Percentiles rank a stretch among this genome's conserved stretches.
Conservation (phyloP, 2,329 filamentous ascomycete species). For the Trichoderma afroharzianum region DNA sequence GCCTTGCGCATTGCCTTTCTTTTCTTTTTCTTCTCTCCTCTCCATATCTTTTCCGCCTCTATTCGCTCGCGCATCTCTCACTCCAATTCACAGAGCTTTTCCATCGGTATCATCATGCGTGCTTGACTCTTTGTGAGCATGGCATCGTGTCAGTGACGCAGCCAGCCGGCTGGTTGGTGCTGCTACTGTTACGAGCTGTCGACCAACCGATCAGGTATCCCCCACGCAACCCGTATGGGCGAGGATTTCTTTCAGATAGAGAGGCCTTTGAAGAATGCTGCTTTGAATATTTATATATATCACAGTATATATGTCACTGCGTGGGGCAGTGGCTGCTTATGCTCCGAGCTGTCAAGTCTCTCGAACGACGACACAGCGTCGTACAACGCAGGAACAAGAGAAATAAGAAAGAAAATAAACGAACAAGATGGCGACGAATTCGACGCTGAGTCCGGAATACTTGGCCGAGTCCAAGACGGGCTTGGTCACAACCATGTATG, state of each 20-base stretch:
- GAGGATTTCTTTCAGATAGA: background rate
- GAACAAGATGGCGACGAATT: background rate
- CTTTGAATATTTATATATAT: background rate
- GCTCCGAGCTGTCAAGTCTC: background rate
- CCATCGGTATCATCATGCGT: background rate
- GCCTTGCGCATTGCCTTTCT: background rate
- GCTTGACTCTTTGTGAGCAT: background rate
- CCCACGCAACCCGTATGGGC: background rate
- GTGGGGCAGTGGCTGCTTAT: background rate
- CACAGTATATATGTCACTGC: background rate
- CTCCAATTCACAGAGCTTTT: too few relatives aligned
- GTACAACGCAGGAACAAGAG: background rate
- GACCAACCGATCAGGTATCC: background rate
- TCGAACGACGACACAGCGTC: background rate
- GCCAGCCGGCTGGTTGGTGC: background rate
- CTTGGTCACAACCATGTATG: constrained; percentile 14
- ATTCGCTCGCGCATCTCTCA: background rate
- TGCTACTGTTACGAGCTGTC: background rate
- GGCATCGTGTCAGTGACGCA: background rate
- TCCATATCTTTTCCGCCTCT: background rate
- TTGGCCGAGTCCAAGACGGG: constrained; percentile 17
- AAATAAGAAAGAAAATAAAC: background rate
- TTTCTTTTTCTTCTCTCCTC: background rate
- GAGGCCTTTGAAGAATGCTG: background rate
- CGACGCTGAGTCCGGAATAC: constrained; percentile 15